These are phyloP conservation scores for Gymnopus androsaceus DNA, from an alignment of 1,284 basidiomycete species.

Conservation along the genomic window DNA sequence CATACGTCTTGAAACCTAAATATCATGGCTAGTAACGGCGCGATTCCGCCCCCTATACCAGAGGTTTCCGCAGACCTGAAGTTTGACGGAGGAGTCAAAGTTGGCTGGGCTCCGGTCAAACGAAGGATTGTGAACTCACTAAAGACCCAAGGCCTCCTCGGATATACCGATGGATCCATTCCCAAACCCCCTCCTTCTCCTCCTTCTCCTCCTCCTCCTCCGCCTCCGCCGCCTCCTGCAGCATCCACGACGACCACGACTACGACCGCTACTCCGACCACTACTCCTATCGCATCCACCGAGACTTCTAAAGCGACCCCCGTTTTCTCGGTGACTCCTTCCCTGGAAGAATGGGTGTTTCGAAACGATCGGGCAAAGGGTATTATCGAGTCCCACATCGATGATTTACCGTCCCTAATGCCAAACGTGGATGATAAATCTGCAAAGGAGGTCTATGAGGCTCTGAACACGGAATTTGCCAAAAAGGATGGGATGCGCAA, in stretches of 20 bases:
- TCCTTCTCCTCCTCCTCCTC: background rate
- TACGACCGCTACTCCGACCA: no score
- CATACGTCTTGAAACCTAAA: no score
- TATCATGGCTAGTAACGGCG: no score
- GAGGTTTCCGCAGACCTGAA: no score
- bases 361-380: slow-evolving; percentile 4
- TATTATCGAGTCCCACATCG: slow-evolving; percentile 3
- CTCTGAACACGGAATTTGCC: background rate
- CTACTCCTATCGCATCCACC: no score
- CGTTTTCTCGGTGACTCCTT: no score
- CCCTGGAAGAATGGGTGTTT: slow-evolving; percentile 4
- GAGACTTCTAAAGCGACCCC: no score
- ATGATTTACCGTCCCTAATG: background rate
- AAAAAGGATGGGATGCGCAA: background rate
- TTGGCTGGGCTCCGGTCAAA: no score
- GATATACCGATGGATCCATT: slow-evolving; percentile 7
- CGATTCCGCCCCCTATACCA: no score
- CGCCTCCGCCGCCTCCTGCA: background rate
- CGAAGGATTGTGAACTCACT: no score
- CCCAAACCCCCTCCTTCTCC: background rate
- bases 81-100: no score
- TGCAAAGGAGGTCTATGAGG: background rate
- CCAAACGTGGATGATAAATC: background rate
- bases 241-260: no score
- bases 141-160: slow-evolving; percentile 1